phyloP scores from a whole-genome alignment of 441 rosid genomes.

The Croton laevigatus region DNA sequence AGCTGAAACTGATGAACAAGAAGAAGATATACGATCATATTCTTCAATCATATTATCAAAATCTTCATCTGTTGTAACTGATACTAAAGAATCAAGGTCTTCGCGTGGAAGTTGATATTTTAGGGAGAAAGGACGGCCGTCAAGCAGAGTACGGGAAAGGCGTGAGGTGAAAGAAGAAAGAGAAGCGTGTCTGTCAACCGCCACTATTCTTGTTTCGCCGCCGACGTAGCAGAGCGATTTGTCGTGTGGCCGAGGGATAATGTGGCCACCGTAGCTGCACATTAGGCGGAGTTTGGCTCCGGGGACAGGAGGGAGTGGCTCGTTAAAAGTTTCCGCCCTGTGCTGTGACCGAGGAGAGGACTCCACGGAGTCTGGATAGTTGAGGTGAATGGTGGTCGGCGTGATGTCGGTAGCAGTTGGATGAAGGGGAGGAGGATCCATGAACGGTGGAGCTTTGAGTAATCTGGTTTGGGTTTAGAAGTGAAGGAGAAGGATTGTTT shows the following conservation, averaged over 20 bases:
- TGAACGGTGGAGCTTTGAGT: constrained; percentile 19
- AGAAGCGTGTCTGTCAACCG: constrained; percentile 57
- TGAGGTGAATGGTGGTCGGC: constrained; percentile 26
- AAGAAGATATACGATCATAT: constrained; percentile 56
- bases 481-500: not conserved
- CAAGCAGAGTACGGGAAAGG: constrained; percentile 60
- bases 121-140: constrained; percentile 63
- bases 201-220: constrained; percentile 89
- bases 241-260: constrained; percentile 91
- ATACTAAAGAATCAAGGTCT: constrained; percentile 83
- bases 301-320: constrained; percentile 50
- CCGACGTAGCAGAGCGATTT: constrained; percentile 86
- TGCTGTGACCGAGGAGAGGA: constrained; percentile 78
- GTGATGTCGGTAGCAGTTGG: constrained; percentile 12
- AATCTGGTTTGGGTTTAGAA: constrained; percentile 9
- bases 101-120: constrained; percentile 87
- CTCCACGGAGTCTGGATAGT: constrained; percentile 57
- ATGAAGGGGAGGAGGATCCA: constrained; percentile 30
- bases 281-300: constrained; percentile 73
- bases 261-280: constrained; percentile 96
- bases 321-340: constrained; percentile 35
- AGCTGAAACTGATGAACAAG: constrained; percentile 33
- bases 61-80: constrained; percentile 86
- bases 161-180: constrained; percentile 51
- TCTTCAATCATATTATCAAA: constrained; percentile 91